Percentiles rank a stretch among this genome's conserved stretches.
Conservation (phyloP, 108 stramenopile species). For the Stephanodiscus minutulus region DNA sequence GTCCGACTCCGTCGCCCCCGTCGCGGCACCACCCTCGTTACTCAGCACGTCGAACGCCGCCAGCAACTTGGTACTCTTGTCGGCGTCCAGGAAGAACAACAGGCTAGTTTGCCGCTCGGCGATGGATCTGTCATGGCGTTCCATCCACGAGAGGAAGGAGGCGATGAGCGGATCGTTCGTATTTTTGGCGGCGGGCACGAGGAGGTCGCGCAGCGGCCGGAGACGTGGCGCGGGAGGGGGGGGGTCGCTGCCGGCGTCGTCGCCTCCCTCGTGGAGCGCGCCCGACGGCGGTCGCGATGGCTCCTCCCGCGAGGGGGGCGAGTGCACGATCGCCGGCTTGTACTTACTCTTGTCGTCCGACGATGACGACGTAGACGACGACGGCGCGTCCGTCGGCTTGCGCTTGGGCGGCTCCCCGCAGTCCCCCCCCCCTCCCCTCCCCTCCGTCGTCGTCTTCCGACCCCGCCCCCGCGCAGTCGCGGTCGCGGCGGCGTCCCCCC, state of each 20-base stretch:
- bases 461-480: too few relatives aligned
- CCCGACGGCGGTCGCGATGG: not conserved
- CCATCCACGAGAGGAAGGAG: constrained; percentile 52
- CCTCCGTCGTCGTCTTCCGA: not conserved
- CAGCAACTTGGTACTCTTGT: constrained; percentile 61
- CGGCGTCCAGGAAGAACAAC: constrained; percentile 66
- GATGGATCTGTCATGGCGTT: constrained; percentile 24
- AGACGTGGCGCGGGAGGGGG: constrained; percentile 1
- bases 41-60: constrained; percentile 59
- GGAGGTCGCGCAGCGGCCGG: constrained; percentile 42
- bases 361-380: not conserved
- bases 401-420: not conserved
- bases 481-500: not conserved
- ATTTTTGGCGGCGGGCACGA: constrained; percentile 53
- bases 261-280: not conserved
- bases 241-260: not conserved
- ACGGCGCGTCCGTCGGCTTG: not conserved
- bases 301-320: constrained; percentile 16
- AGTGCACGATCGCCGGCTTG: constrained; percentile 14
- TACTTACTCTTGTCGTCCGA: not conserved
- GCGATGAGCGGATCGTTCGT: constrained; percentile 49
- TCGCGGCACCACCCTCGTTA: not conserved
- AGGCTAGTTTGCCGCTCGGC: constrained; percentile 57
- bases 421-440: not conserved
- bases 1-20: not conserved